Base-by-base conservation (phyloP, 495 filamentous ascomycete species). In the Talaromyces stipitatus region DNA sequence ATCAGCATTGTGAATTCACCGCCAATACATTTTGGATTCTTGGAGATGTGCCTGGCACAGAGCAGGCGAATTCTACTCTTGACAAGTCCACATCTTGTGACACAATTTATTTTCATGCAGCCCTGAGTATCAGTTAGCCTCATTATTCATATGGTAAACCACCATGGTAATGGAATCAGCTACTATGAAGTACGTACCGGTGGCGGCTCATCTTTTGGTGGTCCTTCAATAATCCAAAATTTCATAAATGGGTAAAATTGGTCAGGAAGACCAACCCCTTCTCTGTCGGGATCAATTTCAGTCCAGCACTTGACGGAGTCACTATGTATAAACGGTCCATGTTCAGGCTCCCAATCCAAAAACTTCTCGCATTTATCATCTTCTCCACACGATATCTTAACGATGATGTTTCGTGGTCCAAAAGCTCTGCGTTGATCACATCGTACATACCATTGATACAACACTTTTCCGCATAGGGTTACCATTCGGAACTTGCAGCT, bases 1-100 rank as follows among this genome's bases (percentile, higher is more conserved):
- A 47, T 47, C 11, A 47, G 43, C 43, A 47, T 47, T n/a, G 43
- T 47, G 43, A 47, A 47, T 26, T 47, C 43, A 10, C 43, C 43
- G 3, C 43, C 43, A 26, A 47, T 47, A 20, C 43, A 47, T 26
- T 47, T 47, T 11, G 43, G 43, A 11, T 24, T 47, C 22, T 47
- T 47, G 43, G 43, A 47, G 23, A 47, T 47, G 43, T 47, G 43
- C 24, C 22, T n/a, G 22, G 18, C 18, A n/a, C 43, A 47, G 43
- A 47, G 43, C 2, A 47, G 43, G 4, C 43, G 16, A 20, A 47
- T 24, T 14, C 18, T 47, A 10, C 10, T 47, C 24, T 47, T 47
- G 7, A 47, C 22, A 26, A 47, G 12, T 10, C 43, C 43, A 20
- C 43, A 47, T 26, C 23, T 24, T 26, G 43, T 47, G 43, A 47